Percentiles rank a stretch among this genome's conserved stretches.
Conservation (phyloP, 2,329 filamentous ascomycete species). For the Exutisphaerella laricina region DNA sequence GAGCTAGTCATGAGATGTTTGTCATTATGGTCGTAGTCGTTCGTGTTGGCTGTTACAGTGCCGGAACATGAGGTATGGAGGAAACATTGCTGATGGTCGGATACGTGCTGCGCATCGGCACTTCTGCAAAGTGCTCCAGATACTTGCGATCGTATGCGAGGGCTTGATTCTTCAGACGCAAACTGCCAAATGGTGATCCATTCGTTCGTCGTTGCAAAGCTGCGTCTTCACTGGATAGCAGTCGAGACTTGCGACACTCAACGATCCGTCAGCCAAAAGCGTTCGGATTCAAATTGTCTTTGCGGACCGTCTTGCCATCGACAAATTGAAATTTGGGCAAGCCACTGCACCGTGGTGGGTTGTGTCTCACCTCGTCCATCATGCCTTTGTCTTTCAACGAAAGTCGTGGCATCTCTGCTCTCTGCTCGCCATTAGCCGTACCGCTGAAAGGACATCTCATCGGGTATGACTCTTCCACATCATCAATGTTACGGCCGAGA, state of each 20-base stretch:
- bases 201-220: background rate
- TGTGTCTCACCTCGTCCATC: constrained; percentile 7
- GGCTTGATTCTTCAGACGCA: background rate
- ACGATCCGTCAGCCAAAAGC: background rate
- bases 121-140: background rate
- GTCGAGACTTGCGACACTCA: background rate
- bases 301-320: constrained; percentile 15
- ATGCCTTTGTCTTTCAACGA: constrained; percentile 7
- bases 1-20: background rate
- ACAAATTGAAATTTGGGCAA: constrained; percentile 14
- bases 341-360: constrained; percentile 4
- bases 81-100: background rate
- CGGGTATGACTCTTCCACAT: constrained; percentile 1
- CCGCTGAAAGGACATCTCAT: constrained; percentile 15
- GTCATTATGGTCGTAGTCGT: background rate
- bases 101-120: background rate
- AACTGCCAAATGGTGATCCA: background rate
- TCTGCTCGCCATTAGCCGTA: constrained; percentile 7
- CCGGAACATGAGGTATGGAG: background rate
- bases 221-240: background rate
- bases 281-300: constrained; percentile 14
- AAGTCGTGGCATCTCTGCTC: constrained; percentile 13
- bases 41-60: background rate
- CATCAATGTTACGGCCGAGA: constrained; percentile 9
- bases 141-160: constrained; percentile 1